phyloP scores from a whole-genome alignment of 768 basidiomycete species.

The Mycena latifolia region DNA sequence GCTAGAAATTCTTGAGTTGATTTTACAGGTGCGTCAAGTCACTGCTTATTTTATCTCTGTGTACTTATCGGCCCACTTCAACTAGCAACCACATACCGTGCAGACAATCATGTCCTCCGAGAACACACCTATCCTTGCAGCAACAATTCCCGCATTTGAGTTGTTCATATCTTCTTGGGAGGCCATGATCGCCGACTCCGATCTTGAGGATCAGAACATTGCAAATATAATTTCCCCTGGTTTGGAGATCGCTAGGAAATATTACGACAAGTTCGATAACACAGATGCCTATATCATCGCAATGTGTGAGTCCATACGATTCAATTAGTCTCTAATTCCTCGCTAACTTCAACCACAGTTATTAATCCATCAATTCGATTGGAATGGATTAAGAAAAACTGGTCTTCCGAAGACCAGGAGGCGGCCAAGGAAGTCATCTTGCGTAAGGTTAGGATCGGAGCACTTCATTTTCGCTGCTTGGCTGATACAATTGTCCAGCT shows the following conservation, averaged over 20 bases:
- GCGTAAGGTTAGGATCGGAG: conserved; percentile 22
- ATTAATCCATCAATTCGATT: no score
- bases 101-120: conserved; percentile 3
- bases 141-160: conserved; percentile 4
- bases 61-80: not conserved
- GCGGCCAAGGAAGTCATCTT: conserved; percentile 18
- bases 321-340: conserved; percentile 20
- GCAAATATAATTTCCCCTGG: conserved; percentile 11
- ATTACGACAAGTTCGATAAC: conserved; percentile 19
- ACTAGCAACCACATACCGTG: conserved; percentile 3
- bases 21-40: conserved; percentile 1
- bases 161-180: conserved; percentile 1
- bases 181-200: conserved; percentile 10
- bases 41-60: not conserved
- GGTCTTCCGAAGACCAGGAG: conserved; percentile 19
- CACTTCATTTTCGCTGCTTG: conserved; percentile 23
- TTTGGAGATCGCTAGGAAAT: conserved; percentile 14
- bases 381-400: conserved; percentile 19
- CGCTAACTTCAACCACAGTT: conserved; percentile 21
- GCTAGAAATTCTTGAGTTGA: conserved; percentile 1
- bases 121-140: conserved; percentile 1
- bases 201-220: conserved; percentile 14
- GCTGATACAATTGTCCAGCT: conserved; percentile 21
- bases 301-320: conserved; percentile 10
- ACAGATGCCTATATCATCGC: conserved; percentile 19